Evolutionary conservation across 2,329 filamentous ascomycete genomes (phyloP).

Genomic region (Aureobasidium sp.): DNA sequence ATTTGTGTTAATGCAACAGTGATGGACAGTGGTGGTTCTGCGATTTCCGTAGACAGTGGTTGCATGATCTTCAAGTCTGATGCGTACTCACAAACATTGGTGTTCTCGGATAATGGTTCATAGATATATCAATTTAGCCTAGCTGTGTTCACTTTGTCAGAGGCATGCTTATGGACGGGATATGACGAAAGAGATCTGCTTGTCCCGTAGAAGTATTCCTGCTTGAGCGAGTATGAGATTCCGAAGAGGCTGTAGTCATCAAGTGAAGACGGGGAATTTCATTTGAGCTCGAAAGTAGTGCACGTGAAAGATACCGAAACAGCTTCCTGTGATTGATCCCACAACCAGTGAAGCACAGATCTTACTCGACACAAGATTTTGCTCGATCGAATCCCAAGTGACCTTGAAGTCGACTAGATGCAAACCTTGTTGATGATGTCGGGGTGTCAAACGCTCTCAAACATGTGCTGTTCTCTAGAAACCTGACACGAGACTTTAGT

Average conservation of each 20-base stretch:
- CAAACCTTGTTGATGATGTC: background rate
- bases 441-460: background rate
- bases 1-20: no score
- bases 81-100: no score
- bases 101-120: no score
- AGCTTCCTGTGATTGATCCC: background rate
- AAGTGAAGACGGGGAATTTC: background rate
- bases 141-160: no score
- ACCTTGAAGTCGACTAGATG: background rate
- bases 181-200: background rate
- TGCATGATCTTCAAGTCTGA: no score
- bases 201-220: background rate
- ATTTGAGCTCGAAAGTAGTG: background rate
- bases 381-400: background rate
- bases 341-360: background rate
- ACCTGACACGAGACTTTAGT: background rate
- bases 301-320: background rate
- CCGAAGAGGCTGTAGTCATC: background rate
- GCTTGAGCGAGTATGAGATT: background rate
- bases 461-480: background rate
- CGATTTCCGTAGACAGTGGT: no score
- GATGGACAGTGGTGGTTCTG: no score
- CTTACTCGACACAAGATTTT: background rate
- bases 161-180: background rate
- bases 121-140: no score